phyloP scores from a whole-genome alignment of 257 asterid genomes.

The Mentha longifolia region DNA sequence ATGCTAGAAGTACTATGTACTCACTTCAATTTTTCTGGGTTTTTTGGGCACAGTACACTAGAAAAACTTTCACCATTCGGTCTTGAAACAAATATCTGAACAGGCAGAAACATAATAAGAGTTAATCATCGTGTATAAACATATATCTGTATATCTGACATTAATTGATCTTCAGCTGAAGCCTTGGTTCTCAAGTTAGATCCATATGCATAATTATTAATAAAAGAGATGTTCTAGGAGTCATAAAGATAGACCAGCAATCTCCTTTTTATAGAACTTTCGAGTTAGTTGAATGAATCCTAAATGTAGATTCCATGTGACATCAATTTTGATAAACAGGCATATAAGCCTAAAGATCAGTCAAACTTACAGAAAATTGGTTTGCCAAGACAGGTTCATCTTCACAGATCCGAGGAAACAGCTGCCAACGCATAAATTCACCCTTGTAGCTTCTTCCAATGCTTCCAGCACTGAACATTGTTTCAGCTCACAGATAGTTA shows the following conservation, averaged over 20 bases:
- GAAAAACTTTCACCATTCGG: conserved; percentile 72
- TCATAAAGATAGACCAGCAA: background rate
- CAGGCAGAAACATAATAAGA: conserved; percentile 28
- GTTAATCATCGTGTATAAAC: conserved; percentile 17
- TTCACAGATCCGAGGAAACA: conserved; percentile 91
- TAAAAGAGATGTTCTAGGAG: background rate
- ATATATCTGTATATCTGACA: background rate
- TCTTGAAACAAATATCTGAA: conserved; percentile 84
- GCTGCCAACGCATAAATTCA: conserved; percentile 89
- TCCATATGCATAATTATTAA: conserved; percentile 3
- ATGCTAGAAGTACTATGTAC: conserved; percentile 33
- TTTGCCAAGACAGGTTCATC: conserved; percentile 83
- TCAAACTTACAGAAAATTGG: conserved; percentile 91
- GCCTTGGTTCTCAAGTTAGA: conserved; percentile 14
- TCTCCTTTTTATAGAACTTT: background rate
- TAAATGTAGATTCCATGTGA: conserved; percentile 11
- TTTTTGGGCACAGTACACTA: conserved; percentile 77
- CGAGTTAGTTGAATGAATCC: background rate
- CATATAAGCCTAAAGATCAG: conserved; percentile 18
- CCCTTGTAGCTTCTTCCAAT: conserved; percentile 96
- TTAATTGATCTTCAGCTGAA: conserved; percentile 14
- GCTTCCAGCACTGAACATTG: conserved; percentile 88
- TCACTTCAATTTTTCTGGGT: conserved; percentile 59
- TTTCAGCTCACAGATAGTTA: conserved; percentile 31
- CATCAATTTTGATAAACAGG: background rate